Base-by-base conservation (phyloP, 2,329 filamentous ascomycete genomes). In the Aspergillus fructus region DNA sequence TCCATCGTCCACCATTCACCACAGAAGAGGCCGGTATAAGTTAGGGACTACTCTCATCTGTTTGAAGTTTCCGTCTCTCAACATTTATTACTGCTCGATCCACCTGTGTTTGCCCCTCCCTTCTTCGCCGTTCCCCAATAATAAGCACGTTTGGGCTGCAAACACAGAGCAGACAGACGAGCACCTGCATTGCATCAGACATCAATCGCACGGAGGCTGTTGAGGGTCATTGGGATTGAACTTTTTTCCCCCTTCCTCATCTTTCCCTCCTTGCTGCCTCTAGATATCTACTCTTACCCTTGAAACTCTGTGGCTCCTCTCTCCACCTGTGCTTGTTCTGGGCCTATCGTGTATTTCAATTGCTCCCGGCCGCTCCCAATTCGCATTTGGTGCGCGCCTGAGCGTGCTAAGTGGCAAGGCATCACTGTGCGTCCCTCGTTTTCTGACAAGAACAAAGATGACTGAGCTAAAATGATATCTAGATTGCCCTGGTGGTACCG, bases 401-500 rank as follows among this genome's bases (percentile, higher is more conserved):
- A 34, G 49, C 34, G 15, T 40, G 12, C 19, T 33, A 24, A 17
- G 19, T 30, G 43, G 15, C 41, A 34, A 15, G 41, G 23, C 17
- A 4, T 12, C 23, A 39, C 27, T 24, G 49, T 60, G 15, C 21
- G 40, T 55, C 19, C 50, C 11, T 19, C 37, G 3, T 30, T 27
- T 33, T 30, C 15, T 9, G 5, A 19, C 8, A 27, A 24, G 17
- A 43, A 21, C 27, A 2, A 49, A 27, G 37, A 37, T 43, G 37
- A 49, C 46, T 24, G 46, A 49, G 24, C 23, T 23, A 23, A 24
- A 43, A 27, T 34, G 53, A 55, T 55, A 53, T 59, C 50, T 59
- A 63, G 61, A 62, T 57, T 42, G 53, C 27, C 45, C 49, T 53
- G 52, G 55, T 64, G 54, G 54, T 58, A 62, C 46, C 46, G 52